Percentiles rank a stretch among this genome's conserved stretches.
These are phyloP conservation scores for Coffea eugenioides DNA, from an alignment of 257 asterid species.

Conservation along the genomic window DNA sequence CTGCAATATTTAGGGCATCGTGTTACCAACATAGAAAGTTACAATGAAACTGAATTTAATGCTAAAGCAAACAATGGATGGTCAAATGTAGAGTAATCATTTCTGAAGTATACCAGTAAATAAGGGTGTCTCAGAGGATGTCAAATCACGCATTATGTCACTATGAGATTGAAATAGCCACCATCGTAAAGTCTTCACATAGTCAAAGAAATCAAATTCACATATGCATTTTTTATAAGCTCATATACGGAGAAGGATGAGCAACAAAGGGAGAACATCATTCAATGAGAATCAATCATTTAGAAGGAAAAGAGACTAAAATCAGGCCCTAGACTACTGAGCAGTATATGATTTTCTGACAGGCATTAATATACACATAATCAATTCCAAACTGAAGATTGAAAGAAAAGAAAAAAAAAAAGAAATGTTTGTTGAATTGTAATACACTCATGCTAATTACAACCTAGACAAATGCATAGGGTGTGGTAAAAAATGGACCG, in stretches of 20 bases:
- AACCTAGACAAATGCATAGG: background rate
- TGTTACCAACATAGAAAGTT: background rate
- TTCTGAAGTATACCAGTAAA: background rate
- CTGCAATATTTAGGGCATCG: conserved; percentile 28
- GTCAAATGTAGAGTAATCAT: background rate
- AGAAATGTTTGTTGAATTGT: background rate
- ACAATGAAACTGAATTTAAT: background rate
- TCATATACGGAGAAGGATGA: background rate
- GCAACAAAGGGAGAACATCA: too few species aligned
- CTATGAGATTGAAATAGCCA: background rate
- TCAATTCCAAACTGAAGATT: background rate
- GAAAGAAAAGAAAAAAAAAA: background rate
- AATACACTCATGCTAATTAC: background rate
- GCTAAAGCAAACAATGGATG: background rate
- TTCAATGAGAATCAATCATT: background rate
- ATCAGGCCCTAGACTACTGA: background rate
- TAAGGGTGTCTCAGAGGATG: background rate
- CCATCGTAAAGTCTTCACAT: background rate
- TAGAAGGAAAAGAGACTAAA: too few species aligned
- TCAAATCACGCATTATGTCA: background rate
- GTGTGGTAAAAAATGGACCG: background rate
- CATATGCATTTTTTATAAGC: background rate
- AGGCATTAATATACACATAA: background rate
- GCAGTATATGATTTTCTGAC: background rate
- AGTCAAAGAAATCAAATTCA: background rate